Evolutionary conservation across 345 rosid genomes (phyloP).

Genomic region (Citrus glauca): DNA sequence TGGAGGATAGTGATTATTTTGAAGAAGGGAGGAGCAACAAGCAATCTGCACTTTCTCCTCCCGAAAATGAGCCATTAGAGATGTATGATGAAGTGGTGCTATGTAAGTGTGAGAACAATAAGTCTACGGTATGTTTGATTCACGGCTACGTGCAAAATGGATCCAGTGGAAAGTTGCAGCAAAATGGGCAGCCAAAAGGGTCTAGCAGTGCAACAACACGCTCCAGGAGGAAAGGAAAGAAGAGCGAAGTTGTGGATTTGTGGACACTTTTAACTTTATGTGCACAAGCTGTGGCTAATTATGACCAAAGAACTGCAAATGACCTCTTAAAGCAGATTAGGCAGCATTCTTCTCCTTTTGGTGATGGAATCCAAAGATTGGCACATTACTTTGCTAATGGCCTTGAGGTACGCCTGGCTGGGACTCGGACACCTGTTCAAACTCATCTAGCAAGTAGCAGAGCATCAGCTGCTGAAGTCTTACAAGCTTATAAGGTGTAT

Average conservation of each 20-base stretch:
- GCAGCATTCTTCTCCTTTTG: slow-evolving; percentile 54
- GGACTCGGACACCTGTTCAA: slow-evolving; percentile 36
- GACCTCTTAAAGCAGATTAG: slow-evolving; percentile 60
- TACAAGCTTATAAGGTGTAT: slow-evolving; percentile 53
- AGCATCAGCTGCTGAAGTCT: slow-evolving; percentile 47
- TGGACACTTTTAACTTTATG: slow-evolving; percentile 51
- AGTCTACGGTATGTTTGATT: background rate
- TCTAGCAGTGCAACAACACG: background rate
- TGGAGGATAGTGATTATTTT: slow-evolving; percentile 29
- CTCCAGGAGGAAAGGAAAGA: slow-evolving; percentile 13
- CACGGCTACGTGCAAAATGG: slow-evolving; percentile 3
- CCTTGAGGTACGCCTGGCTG: slow-evolving; percentile 69
- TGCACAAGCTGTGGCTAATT: slow-evolving; percentile 66
- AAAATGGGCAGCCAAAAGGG: slow-evolving; percentile 6
- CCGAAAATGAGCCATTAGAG: slow-evolving; percentile 36
- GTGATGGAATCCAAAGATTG: slow-evolving; percentile 62
- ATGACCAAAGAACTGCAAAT: slow-evolving; percentile 52
- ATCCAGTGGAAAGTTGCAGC: slow-evolving; percentile 2
- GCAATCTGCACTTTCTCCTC: slow-evolving; percentile 39
- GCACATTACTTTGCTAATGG: slow-evolving; percentile 66
- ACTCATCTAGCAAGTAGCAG: slow-evolving; percentile 15
- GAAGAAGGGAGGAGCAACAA: slow-evolving; percentile 53
- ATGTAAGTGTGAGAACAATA: slow-evolving; percentile 19
- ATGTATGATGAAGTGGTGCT: slow-evolving; percentile 44
- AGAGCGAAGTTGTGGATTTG: slow-evolving; percentile 47